Base-by-base conservation (phyloP, 75 land plant species). In the Sequoia sempervirens region DNA sequence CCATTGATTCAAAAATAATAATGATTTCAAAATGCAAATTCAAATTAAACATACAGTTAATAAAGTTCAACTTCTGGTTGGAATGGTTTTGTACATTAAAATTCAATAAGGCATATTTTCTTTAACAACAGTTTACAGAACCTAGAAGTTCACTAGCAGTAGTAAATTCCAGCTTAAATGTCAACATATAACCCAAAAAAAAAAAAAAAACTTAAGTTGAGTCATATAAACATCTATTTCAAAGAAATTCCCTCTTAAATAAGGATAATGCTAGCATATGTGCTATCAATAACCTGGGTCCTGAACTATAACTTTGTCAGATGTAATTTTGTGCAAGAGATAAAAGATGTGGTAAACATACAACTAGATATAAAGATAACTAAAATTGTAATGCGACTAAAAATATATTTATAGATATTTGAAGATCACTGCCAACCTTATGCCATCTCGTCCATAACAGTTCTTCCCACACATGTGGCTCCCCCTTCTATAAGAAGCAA, bases 391-490 rank as follows among this genome's bases (percentile, higher is more conserved):
- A 78, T 8, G 13, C 2, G n/a, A 26, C 12, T 1, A 0, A 12
- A 6, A 26, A 78, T 20, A 9, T 23, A 23, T 40, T 37, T 26
- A 37, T 40, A 78, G 13, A 45, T 45, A 78, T n/a, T 43, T 78
- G 11, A 15, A 3, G 80, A 43, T 46, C 50, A 78, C 12, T 2
- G 23, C 83, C 61, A 13, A 94, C 97, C 96, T 92, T 93, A 96
- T 26, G 98, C 96, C 92, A 96, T 88, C 84, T 96, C 98, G 88
- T 96, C 98, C 98, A 96, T 94, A 81, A 93, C 88, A 83, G 94
- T 94, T 87, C 84, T 94, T 10, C 96, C 96, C 82, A 92, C 85
- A 85, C 93, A 94, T 17, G 89, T 89, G 26, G 96, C 98, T 17
- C 96, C 98, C 41, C 90, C 94, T 20, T 84, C 84, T 10, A 96